Base-by-base conservation (phyloP, 495 filamentous ascomycete genomes). In the Cryomyces antarcticus region DNA sequence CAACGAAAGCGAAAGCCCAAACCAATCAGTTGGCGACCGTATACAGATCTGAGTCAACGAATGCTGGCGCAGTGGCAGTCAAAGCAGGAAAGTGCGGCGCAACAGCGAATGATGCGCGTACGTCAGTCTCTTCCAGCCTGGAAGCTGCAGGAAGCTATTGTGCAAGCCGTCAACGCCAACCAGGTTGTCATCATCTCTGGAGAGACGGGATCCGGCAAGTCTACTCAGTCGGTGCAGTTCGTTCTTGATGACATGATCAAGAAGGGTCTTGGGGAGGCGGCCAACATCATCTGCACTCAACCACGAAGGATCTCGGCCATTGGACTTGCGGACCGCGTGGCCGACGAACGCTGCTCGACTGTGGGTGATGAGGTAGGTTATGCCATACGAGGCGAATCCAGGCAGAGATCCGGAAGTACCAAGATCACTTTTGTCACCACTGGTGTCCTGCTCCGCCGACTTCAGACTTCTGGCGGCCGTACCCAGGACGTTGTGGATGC, bases 381-480 rank as follows among this genome's bases (percentile, higher is more conserved):
- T 55, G 69, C 78, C n/a, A 96, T 97, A 49, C 74, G 92, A 33
- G 89, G 89, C 34, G 89, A 96, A 54, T 83, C 78, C 35, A 85
- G 80, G 56, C 60, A 67, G 38, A 75, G 64, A 41, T 52, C 60
- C 17, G 75, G 73, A 9, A 62, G 66, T 1, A 97, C 89, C 0
- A 92, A 80, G 58, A 87, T 95, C 48, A 89, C 82, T 0, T 97
- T 97, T 55, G 82, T 95, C 35, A 97, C 89, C 0, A 96, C 89
- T 28, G 89, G 89, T 70, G 88, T 97, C n/a, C 64, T 97, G 34
- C 70, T 97, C 11, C 66, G 92, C 42, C 73, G 84, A 5, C 66
- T 97, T 34, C 89, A 97, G 57, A 89, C 82, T 1, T 82, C 81
- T 13, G 82, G 83, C 28, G 82, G 79, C 33, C 68, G 73, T 30